These are phyloP conservation scores for Gossypium thurberi DNA, from an alignment of 345 rosid genomes.

Conservation along the genomic window DNA sequence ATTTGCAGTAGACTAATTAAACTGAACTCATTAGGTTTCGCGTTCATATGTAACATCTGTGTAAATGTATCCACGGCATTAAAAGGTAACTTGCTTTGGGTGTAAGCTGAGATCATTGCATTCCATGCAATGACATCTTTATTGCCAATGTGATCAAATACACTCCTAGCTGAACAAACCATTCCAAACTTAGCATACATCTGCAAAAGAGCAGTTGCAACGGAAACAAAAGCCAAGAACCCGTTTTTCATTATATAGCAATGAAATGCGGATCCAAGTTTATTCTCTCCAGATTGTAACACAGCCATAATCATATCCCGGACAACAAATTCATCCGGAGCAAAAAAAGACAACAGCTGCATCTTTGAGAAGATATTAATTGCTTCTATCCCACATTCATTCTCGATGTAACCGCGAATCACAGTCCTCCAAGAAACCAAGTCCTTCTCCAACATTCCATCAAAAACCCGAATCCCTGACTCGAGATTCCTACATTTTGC, in stretches of 20 bases:
- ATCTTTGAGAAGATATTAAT: not conserved
- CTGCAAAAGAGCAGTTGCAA: conserved; percentile 25
- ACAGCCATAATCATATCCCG: not conserved
- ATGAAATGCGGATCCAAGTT: conserved; percentile 16
- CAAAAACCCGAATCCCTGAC: not conserved
- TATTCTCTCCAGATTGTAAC: conserved; percentile 7
- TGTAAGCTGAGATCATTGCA: conserved; percentile 24
- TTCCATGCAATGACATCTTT: conserved; percentile 31
- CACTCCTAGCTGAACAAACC: conserved; percentile 15
- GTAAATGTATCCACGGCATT: conserved; percentile 22
- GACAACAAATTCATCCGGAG: conserved; percentile 3
- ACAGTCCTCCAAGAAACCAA: conserved; percentile 10
- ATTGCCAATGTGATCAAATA: conserved; percentile 20
- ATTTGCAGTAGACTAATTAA: conserved; percentile 24
- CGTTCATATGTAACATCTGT: conserved; percentile 22
- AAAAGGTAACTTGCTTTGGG: conserved; percentile 16
- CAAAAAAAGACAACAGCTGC: not conserved
- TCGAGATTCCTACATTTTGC: conserved; percentile 23
- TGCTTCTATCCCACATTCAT: not conserved
- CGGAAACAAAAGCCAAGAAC: conserved; percentile 18
- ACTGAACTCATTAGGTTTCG: conserved; percentile 24
- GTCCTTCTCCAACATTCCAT: conserved; percentile 8
- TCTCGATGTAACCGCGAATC: not conserved
- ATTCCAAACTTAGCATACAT: conserved; percentile 20
- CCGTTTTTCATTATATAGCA: conserved; percentile 20